A percentile compares a stretch with the other conserved stretches of the same genome.
phyloP scores from a whole-genome alignment of 179 eudicot genomes.

The Gypsophila paniculata region DNA sequence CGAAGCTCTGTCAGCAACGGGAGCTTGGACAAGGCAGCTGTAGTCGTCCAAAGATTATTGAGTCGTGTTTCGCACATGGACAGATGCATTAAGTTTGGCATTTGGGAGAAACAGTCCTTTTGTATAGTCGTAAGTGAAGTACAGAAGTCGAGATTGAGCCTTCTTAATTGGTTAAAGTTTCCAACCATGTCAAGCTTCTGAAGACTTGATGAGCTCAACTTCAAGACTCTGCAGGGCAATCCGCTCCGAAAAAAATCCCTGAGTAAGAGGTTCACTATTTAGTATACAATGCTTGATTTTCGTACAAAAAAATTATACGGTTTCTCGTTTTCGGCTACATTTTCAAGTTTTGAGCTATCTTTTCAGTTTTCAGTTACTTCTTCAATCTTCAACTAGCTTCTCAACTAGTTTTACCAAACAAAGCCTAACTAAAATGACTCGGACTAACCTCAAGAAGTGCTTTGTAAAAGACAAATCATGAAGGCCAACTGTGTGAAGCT shows the following conservation, averaged over 20 bases:
- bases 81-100: slow-evolving; percentile 75
- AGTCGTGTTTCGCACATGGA: slow-evolving; percentile 82
- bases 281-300: background rate
- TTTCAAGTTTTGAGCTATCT: too few species aligned
- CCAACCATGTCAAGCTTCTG: slow-evolving; percentile 79
- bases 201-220: slow-evolving; percentile 61
- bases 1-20: slow-evolving; percentile 71
- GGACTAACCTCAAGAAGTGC: slow-evolving; percentile 63
- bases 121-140: slow-evolving; percentile 58
- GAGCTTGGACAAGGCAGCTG: slow-evolving; percentile 65
- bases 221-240: slow-evolving; percentile 56
- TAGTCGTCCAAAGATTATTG: slow-evolving; percentile 81
- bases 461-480: slow-evolving; percentile 61
- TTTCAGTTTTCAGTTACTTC: too few species aligned
- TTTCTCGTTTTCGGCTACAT: too few species aligned
- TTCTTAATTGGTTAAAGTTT: slow-evolving; percentile 49
- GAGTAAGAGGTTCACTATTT: background rate
- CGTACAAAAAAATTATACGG: too few species aligned
- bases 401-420: too few species aligned
- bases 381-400: too few species aligned
- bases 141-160: slow-evolving; percentile 87
- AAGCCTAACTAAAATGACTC: background rate
- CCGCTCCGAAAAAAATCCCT: slow-evolving; percentile 76
- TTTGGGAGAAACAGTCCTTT: slow-evolving; percentile 69
- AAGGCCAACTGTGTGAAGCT: slow-evolving; percentile 64